Evolutionary conservation across 2,329 filamentous ascomycete species (phyloP).

Genomic region (Didymella lethalis): DNA sequence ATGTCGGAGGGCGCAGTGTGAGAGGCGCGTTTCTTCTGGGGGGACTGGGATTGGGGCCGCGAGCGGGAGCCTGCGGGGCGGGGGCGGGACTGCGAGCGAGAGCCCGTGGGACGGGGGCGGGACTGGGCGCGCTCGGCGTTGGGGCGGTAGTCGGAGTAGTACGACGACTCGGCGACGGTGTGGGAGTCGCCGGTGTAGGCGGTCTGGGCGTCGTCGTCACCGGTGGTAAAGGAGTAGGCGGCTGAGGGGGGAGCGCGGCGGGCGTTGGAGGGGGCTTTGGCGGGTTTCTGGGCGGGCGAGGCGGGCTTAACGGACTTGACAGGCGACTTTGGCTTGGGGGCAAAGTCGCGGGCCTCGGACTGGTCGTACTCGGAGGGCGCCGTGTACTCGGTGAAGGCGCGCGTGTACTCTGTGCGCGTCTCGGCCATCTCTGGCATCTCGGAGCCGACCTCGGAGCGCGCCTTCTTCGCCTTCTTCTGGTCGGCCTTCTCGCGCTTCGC

Average conservation of each 20-base stretch:
- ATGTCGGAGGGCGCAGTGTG: slow-evolving; percentile 39
- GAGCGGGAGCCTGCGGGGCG: slow-evolving; percentile 34
- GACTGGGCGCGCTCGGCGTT: slow-evolving; percentile 44
- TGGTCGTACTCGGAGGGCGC: slow-evolving; percentile 35
- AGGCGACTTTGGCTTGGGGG: slow-evolving; percentile 23
- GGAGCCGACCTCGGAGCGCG: slow-evolving; percentile 38
- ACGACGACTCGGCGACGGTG: slow-evolving; percentile 44
- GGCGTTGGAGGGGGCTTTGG: slow-evolving; percentile 27
- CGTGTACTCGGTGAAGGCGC: slow-evolving; percentile 40
- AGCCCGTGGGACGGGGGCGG: slow-evolving; percentile 31
- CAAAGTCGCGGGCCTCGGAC: slow-evolving; percentile 18
- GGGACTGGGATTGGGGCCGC: slow-evolving; percentile 44
- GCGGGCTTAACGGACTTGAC: slow-evolving; percentile 26
- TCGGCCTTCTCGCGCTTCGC: slow-evolving; percentile 51
- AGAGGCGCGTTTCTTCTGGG: slow-evolving; percentile 42
- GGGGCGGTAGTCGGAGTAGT: slow-evolving; percentile 54
- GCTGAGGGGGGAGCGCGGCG: slow-evolving; percentile 48
- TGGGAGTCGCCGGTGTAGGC: slow-evolving; percentile 52
- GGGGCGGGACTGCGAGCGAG: slow-evolving; percentile 26
- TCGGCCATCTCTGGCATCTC: slow-evolving; percentile 44
- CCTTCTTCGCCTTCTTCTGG: slow-evolving; percentile 55
- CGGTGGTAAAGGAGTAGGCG: slow-evolving; percentile 60
- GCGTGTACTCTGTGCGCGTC: slow-evolving; percentile 37
- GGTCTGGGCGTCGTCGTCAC: slow-evolving; percentile 57
- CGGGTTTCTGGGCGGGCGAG: slow-evolving; percentile 23